Evolutionary conservation across 805 yeast genomes (phyloP).

Genomic region (Saccharomycopsis javanensis): DNA sequence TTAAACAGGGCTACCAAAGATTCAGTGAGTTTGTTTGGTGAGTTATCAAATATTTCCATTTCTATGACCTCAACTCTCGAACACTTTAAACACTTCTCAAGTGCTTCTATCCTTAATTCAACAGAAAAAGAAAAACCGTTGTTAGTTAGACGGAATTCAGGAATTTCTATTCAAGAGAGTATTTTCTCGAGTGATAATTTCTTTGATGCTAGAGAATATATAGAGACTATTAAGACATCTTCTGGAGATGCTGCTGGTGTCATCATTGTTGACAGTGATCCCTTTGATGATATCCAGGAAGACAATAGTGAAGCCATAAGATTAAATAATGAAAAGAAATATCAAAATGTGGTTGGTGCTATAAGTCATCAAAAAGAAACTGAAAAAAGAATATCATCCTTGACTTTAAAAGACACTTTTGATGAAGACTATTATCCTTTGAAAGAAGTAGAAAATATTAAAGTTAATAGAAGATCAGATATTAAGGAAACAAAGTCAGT

Average conservation of each 20-base stretch:
- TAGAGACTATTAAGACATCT: constrained; percentile 33
- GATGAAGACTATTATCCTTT: constrained; percentile 54
- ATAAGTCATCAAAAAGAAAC: constrained; percentile 3
- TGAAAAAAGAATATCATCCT: constrained; percentile 1
- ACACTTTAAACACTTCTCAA: not conserved
- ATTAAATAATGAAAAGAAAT: constrained; percentile 10
- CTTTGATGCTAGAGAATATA: constrained; percentile 61
- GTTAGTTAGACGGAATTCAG: not conserved
- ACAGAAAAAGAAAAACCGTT: not conserved
- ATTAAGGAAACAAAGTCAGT: constrained; percentile 47
- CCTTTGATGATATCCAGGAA: constrained; percentile 24
- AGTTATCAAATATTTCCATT: not conserved
- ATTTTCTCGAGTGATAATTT: constrained; percentile 39
- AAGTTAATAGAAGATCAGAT: constrained; percentile 47
- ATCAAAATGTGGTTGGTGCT: constrained; percentile 11
- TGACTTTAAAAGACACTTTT: not conserved
- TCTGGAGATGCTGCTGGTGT: constrained; percentile 48
- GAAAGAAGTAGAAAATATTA: constrained; percentile 28
- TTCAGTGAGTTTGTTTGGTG: not conserved
- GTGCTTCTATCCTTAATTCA: not conserved
- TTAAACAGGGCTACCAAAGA: not conserved
- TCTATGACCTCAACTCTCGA: not conserved
- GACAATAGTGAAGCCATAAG: constrained; percentile 18
- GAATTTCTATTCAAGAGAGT: constrained; percentile 4
- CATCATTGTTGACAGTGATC: constrained; percentile 37